phyloP scores from a whole-genome alignment of 1,284 basidiomycete genomes.

The Mycena citricolor region DNA sequence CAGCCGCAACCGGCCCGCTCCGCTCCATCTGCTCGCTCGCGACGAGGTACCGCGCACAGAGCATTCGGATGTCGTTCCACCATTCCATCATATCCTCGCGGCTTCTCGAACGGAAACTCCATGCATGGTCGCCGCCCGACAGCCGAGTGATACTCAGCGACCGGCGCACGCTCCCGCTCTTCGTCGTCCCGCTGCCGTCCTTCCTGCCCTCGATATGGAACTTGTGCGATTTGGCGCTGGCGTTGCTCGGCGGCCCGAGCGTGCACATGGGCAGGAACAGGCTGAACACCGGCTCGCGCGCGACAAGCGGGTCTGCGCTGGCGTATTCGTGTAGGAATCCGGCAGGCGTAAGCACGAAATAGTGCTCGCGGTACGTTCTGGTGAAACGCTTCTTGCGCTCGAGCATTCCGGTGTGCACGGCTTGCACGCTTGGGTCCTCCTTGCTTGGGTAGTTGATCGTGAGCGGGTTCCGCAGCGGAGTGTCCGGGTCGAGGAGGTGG shows the following conservation, averaged over 20 bases:
- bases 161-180: conserved; percentile 51
- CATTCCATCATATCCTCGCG: conserved; percentile 99
- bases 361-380: conserved; percentile 84
- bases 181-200: conserved; percentile 71
- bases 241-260: conserved; percentile 86
- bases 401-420: conserved; percentile 89
- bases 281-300: conserved; percentile 75
- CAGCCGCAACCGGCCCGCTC: conserved; percentile 89
- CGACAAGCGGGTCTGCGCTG: conserved; percentile 72
- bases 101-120: conserved; percentile 88
- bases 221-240: conserved; percentile 81
- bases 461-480: conserved; percentile 81
- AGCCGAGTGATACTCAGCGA: conserved; percentile 35
- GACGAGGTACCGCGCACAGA: conserved; percentile 94
- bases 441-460: conserved; percentile 89
- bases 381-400: conserved; percentile 99
- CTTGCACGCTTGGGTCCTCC: conserved; percentile 86
- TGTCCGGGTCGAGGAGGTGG: conserved; percentile 96
- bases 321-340: conserved; percentile 95
- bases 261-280: conserved; percentile 96
- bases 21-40: conserved; percentile 94
- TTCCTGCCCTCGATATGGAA: conserved; percentile 96
- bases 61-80: conserved; percentile 99
- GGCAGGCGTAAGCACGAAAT: conserved; percentile 92
- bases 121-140: conserved; percentile 62